Evolutionary conservation across 2,329 filamentous ascomycete genomes (phyloP), one percentile per base, ranked within the genome.

Genomic region (Neophaeococcomyces mojaviensis): DNA sequence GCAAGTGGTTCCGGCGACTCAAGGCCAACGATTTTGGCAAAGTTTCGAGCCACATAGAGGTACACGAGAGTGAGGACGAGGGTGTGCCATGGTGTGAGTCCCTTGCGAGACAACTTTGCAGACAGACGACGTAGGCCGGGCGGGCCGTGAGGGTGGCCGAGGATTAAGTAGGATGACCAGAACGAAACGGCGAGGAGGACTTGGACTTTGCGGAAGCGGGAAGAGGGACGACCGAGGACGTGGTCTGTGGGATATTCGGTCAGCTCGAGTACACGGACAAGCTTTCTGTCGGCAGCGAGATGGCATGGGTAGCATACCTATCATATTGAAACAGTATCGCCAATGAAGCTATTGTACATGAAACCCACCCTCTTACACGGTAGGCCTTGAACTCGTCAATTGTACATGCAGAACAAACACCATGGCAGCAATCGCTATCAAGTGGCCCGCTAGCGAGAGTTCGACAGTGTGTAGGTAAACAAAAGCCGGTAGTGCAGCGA

Each of bases 1-100:
- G 89, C 85, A 60, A 98, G 76, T 16, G 92, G 92, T 59, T 98
- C 92, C 3, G 92, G 90, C 55, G 84, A 89, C 56, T 95, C 88
- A 42, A 98, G 78, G 3, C 88, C 87, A 48, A 95, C 78, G 4
- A 98, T 78, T 54, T 94, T 94, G 62, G 86, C 89, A 58, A 98
- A 94, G 68, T 98, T 97, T 48, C 89, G 85, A 26, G 86, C 82
- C 28, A 89, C 77, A 62, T 98, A 98, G 48, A 97, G 80, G 66
- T 88, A 94, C 40, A 96, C 78, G 66, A 96, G 83, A 35, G 89
- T 94, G 38, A 90, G 70, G 53, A 94, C 81, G 22, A 94, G 77
- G 1, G 84, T 87, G 66, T 95, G 92, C 88, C 92, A 97, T 56
- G 84, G 75, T 4, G 89, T 95, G 48, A 96, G 72, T 48, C 77